Evolutionary conservation across 2,329 filamentous ascomycete genomes (phyloP).

Genomic region (Metarhizium brunneum): DNA sequence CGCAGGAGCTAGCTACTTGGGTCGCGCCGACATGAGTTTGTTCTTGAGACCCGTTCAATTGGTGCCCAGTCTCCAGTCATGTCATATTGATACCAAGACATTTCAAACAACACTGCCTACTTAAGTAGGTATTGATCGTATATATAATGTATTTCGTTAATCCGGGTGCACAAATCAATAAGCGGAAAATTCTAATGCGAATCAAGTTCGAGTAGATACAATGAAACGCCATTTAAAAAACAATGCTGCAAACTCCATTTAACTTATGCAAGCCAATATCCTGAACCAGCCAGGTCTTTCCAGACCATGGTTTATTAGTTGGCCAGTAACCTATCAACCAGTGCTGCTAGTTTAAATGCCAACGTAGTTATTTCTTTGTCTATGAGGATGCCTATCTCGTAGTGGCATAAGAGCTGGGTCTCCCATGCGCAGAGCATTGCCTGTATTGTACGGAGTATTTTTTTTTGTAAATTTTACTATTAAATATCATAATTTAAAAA

Average conservation of each 20-base stretch:
- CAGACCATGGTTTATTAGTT: not conserved
- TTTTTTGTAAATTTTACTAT: too few species aligned
- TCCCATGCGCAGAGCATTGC: not conserved
- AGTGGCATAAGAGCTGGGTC: not conserved
- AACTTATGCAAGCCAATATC: not conserved
- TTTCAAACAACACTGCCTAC: too few species aligned
- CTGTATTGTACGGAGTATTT: too few species aligned
- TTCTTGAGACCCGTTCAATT: too few species aligned
- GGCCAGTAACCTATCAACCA: not conserved
- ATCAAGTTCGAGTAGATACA: too few species aligned
- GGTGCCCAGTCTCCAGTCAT: too few species aligned
- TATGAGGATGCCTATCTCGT: not conserved
- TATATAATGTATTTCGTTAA: too few species aligned
- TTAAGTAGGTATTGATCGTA: too few species aligned
- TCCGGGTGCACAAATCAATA: too few species aligned
- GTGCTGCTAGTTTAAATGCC: not conserved
- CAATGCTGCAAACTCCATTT: not conserved
- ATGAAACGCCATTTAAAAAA: not conserved
- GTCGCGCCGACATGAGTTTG: too few species aligned
- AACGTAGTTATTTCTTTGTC: not conserved
- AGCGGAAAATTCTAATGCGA: not conserved
- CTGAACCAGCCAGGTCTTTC: not conserved
- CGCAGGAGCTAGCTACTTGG: not conserved
- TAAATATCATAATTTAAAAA: too few species aligned
- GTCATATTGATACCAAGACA: too few species aligned